Percentiles rank a stretch among this genome's conserved stretches.
phyloP scores from a whole-genome alignment of 1,284 basidiomycete genomes.

The Coriolopsis trogii region DNA sequence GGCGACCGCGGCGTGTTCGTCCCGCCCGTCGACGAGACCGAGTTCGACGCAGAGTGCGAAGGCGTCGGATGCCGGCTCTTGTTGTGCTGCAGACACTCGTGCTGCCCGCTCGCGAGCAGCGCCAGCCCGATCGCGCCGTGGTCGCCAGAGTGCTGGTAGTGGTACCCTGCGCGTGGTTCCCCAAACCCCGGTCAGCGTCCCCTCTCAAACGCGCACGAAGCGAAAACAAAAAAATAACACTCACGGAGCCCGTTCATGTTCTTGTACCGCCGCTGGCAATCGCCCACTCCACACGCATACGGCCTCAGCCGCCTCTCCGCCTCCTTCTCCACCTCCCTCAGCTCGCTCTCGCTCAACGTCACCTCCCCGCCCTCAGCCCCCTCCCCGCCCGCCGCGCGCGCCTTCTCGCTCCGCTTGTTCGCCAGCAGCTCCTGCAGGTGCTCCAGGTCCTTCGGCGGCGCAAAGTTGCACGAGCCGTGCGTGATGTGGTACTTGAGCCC shows the following conservation, averaged over 20 bases:
- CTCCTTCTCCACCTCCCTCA: slow-evolving; percentile 77
- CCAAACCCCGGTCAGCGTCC: not conserved
- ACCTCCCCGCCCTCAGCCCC: slow-evolving; percentile 17
- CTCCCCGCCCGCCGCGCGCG: slow-evolving; percentile 31
- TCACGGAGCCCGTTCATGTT: slow-evolving; percentile 92
- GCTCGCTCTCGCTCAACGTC: slow-evolving; percentile 62
- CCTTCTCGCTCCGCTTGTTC: slow-evolving; percentile 49
- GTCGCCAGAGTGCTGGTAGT: slow-evolving; percentile 96
- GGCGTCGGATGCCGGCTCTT: slow-evolving; percentile 33
- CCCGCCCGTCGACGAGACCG: slow-evolving; percentile 22
- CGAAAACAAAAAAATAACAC: slow-evolving; percentile 26
- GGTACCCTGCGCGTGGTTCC: slow-evolving; percentile 74
- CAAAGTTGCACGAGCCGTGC: slow-evolving; percentile 92
- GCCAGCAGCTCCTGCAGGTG: slow-evolving; percentile 70
- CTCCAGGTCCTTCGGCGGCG: slow-evolving; percentile 79
- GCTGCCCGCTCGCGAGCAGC: slow-evolving; percentile 83
- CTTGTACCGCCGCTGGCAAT: slow-evolving; percentile 94
- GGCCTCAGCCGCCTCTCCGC: slow-evolving; percentile 82
- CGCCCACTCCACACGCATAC: slow-evolving; percentile 88
- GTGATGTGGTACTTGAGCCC: slow-evolving; percentile 97
- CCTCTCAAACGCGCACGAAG: slow-evolving; percentile 3
- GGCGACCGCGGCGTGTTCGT: slow-evolving; percentile 27
- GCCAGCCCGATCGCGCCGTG: slow-evolving; percentile 88
- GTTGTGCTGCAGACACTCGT: slow-evolving; percentile 54
- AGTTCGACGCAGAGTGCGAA: slow-evolving; percentile 24